These are phyloP conservation scores for Solanum hybrid DNA, from an alignment of 305 asterid species.

Conservation along the genomic window DNA sequence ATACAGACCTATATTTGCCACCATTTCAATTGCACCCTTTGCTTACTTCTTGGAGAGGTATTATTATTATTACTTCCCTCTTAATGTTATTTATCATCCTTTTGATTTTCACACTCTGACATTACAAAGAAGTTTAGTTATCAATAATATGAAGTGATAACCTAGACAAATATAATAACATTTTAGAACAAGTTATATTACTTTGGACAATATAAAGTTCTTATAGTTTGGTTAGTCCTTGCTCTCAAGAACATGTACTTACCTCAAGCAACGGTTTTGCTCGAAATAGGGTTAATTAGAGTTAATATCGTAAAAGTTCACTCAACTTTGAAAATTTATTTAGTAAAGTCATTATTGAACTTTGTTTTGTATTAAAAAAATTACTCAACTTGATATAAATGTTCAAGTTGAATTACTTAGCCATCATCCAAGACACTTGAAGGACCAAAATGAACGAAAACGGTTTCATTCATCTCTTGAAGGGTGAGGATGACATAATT, in stretches of 20 bases:
- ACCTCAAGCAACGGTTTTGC: not conserved
- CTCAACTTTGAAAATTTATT: no score
- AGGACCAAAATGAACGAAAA: not conserved
- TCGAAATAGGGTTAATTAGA: not conserved
- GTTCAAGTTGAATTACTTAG: not conserved
- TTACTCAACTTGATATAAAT: not conserved
- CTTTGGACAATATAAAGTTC: not conserved
- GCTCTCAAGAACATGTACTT: not conserved
- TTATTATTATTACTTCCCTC: not conserved
- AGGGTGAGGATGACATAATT: not conserved
- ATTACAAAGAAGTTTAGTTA: not conserved
- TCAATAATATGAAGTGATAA: not conserved
- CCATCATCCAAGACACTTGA: not conserved
- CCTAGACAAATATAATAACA: not conserved
- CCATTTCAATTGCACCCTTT: conserved; percentile 47
- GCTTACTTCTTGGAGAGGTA: conserved; percentile 80
- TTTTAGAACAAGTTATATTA: not conserved
- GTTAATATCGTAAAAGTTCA: no score
- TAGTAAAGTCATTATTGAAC: not conserved
- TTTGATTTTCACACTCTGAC: not conserved
- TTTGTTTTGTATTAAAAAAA: not conserved
- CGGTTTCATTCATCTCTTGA: not conserved
- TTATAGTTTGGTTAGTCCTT: not conserved
- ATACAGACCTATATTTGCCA: conserved; percentile 69
- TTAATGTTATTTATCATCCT: not conserved